A percentile compares a stretch with the other conserved stretches of the same genome.
Evolutionary conservation across 176 grass and related monocot species (phyloP).

Genomic region (Oryza glumipatula): DNA sequence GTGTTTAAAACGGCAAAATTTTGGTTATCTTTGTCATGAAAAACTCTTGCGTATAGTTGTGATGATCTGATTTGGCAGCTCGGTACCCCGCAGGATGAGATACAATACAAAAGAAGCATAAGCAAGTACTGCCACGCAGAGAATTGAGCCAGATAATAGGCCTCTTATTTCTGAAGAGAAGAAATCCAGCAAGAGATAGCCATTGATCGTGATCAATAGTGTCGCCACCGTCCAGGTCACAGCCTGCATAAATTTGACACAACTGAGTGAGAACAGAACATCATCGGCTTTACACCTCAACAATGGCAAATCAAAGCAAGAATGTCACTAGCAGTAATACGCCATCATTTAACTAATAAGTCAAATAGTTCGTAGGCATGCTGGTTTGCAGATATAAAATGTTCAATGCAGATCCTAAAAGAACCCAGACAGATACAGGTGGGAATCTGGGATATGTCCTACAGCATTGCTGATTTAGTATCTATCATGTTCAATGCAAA

Average conservation of each 20-base stretch:
- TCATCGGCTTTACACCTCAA: neutral
- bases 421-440: neutral
- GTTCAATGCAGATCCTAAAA: neutral
- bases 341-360: neutral
- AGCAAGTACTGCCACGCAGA: constrained; percentile 50
- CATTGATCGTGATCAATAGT: constrained; percentile 85
- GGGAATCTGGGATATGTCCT: neutral
- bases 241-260: constrained; percentile 50
- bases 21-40: constrained; percentile 37
- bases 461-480: neutral
- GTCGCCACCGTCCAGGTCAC: constrained; percentile 86
- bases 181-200: constrained; percentile 90
- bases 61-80: constrained; percentile 48
- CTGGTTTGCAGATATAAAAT: neutral
- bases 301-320: neutral
- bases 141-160: constrained; percentile 53
- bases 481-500: neutral
- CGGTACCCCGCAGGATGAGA: constrained; percentile 66
- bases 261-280: neutral
- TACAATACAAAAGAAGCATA: constrained; percentile 76
- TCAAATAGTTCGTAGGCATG: neutral
- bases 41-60: constrained; percentile 48
- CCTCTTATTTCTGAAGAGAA: constrained; percentile 80
- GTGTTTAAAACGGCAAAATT: constrained; percentile 25
- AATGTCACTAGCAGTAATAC: neutral